Evolutionary conservation across 148 eudicot genomes (phyloP).

Genomic region (Chenopodium suecicum): DNA sequence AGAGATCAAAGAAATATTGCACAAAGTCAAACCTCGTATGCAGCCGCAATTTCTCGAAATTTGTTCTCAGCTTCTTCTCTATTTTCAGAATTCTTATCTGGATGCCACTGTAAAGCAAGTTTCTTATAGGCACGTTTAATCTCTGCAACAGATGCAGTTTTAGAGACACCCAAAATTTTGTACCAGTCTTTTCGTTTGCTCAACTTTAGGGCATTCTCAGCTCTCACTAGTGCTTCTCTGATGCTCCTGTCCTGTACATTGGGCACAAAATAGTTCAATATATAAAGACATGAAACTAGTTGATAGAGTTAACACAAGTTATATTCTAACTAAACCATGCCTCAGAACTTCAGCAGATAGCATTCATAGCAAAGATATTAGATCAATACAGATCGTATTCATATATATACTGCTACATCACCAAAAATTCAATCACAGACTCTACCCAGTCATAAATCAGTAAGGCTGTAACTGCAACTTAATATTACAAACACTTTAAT

Average conservation of each 20-base stretch:
- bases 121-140: conserved; percentile 85
- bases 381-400: background rate
- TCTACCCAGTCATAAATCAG: background rate
- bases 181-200: conserved; percentile 98
- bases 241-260: conserved; percentile 67
- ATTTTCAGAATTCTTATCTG: conserved; percentile 88
- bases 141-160: conserved; percentile 66
- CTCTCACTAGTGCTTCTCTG: conserved; percentile 66
- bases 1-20: background rate
- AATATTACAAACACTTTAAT: background rate
- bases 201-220: conserved; percentile 81
- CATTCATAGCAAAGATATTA: background rate
- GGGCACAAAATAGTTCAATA: background rate
- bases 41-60: conserved; percentile 92
- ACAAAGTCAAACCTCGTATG: conserved; percentile 71
- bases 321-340: background rate
- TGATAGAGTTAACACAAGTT: background rate
- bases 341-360: background rate
- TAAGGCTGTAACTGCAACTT: background rate
- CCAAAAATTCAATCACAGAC: background rate
- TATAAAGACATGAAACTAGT: conserved; percentile 2
- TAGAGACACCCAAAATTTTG: conserved; percentile 85
- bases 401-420: background rate
- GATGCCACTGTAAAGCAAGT: conserved; percentile 96
- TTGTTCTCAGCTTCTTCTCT: conserved; percentile 90